Percentiles rank a stretch among this genome's conserved stretches.
phyloP scores from a whole-genome alignment of 495 filamentous ascomycete genomes.

The Penicilliopsis zonata region DNA sequence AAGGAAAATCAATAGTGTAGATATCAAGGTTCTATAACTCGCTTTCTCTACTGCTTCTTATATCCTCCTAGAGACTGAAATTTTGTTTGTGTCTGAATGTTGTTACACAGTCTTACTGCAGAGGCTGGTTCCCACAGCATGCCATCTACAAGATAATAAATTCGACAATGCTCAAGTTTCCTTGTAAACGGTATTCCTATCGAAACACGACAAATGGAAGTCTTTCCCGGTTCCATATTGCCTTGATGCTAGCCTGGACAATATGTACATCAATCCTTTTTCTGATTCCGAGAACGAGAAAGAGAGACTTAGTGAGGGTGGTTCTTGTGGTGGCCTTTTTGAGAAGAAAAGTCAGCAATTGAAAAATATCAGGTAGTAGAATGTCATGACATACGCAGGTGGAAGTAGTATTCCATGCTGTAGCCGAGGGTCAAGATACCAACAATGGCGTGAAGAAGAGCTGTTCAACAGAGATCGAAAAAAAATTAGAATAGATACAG shows the following conservation, averaged over 20 bases:
- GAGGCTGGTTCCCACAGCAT: too few species aligned
- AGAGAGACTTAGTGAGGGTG: conserved; percentile 69
- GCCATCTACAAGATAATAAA: too few species aligned
- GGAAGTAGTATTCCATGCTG: conserved; percentile 98
- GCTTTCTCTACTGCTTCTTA: too few species aligned
- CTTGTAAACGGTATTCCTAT: neutral
- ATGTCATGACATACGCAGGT: conserved; percentile 76
- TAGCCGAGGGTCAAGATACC: conserved; percentile 70
- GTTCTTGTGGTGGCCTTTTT: conserved; percentile 95
- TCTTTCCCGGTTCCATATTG: conserved; percentile 16
- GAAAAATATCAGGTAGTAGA: neutral
- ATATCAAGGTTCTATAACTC: too few species aligned
- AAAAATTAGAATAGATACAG: conserved; percentile 1
- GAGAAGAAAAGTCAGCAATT: conserved; percentile 14
- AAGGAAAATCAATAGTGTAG: too few species aligned
- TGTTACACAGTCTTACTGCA: too few species aligned
- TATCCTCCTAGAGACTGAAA: too few species aligned
- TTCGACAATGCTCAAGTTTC: neutral
- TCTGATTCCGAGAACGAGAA: conserved; percentile 10
- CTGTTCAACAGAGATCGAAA: conserved; percentile 34
- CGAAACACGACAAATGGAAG: neutral
- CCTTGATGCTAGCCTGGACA: conserved; percentile 17
- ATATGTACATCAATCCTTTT: conserved; percentile 34
- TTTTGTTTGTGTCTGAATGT: too few species aligned
- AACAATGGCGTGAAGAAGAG: conserved; percentile 74